phyloP scores from a whole-genome alignment of 768 basidiomycete species.

The Lepiota venenata region DNA sequence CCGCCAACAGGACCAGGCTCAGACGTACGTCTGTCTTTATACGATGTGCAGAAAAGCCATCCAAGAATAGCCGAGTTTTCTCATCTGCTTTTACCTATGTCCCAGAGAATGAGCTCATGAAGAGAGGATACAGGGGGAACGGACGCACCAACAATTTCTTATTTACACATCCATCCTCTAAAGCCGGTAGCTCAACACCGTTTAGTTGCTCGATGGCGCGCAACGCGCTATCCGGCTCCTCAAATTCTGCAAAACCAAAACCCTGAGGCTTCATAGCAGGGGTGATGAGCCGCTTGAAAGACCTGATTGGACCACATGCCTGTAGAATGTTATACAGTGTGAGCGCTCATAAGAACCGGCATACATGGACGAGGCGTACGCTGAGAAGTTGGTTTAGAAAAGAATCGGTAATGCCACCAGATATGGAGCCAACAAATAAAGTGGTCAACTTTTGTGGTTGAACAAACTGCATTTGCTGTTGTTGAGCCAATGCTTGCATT shows the following conservation, averaged over 20 bases:
- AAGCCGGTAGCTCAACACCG: slow-evolving; percentile 48
- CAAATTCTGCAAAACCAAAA: slow-evolving; percentile 95
- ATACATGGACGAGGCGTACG: slow-evolving; percentile 41
- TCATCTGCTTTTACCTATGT: slow-evolving; percentile 91
- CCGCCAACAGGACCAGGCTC: not conserved
- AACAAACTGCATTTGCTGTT: slow-evolving; percentile 71
- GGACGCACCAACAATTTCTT: slow-evolving; percentile 61
- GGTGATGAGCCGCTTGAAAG: slow-evolving; percentile 90
- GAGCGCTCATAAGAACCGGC: not conserved
- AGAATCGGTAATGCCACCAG: slow-evolving; percentile 83
- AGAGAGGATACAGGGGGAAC: slow-evolving; percentile 33
- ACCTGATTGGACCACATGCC: slow-evolving; percentile 88
- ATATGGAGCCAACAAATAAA: slow-evolving; percentile 93
- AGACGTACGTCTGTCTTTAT: slow-evolving; percentile 77
- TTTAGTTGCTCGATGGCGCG: slow-evolving; percentile 56
- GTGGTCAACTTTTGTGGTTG: slow-evolving; percentile 71
- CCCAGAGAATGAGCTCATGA: slow-evolving; percentile 39
- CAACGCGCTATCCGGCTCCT: slow-evolving; percentile 89
- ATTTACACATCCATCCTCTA: slow-evolving; percentile 49
- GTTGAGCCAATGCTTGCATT: slow-evolving; percentile 87
- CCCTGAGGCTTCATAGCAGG: slow-evolving; percentile 93
- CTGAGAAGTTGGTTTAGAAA: slow-evolving; percentile 77
- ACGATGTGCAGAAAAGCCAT: slow-evolving; percentile 77
- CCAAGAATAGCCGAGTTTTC: slow-evolving; percentile 85
- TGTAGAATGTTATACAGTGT: slow-evolving; percentile 24